Base-by-base conservation (phyloP, 2,329 filamentous ascomycete genomes). In the Grosmannia serpens region DNA sequence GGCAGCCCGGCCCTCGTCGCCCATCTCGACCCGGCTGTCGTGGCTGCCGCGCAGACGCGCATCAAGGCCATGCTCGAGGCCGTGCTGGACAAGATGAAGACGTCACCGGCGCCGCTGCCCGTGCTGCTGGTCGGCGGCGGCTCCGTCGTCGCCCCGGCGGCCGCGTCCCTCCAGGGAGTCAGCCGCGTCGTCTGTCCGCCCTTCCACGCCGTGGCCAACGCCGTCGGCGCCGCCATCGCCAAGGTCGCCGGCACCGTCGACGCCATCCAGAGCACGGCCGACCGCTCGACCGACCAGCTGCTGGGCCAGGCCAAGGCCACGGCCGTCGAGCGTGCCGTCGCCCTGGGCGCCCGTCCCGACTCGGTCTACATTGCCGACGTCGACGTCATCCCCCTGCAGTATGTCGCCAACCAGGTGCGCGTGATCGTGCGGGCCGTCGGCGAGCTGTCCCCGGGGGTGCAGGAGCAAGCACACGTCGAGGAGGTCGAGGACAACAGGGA, bases 71-170 rank as follows among this genome's bases (percentile, higher is more conserved):
- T 79, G 70, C 69, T 84, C 2, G 81, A 84, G 58, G 4, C 83
- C 22, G 73, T 78, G 1, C 77, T 85, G 29, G 83, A 85, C 64
- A 79, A 74, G 3, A 84, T 84, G 76, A 86, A 85, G 65, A 82
- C 78, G 0, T 82, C 81, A 0, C 78, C 80, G 0, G 77, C 77
- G n/a, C 77, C 82, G 29, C 61, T 84, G 1, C 77, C 79, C 0
- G 82, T 86, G 0, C 68, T 86, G 0, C 77, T 86, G 0, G 83
- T 87, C 0, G 83, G 84, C 13, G 84, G 83, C 0, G 84, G 84
- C 4, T 80, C 82, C 1, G 71, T 85, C 8, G 74, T 86, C 44
- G 77, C 79, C 0, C 81, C 81, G 0, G 71, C 78, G 31, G 68
- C 75, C 17, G 38, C 38, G 3, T 6, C 15, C 3, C 38, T 41